Conservation (phyloP, 371 early-diverging fungal species). For the Parasitella parasitica region DNA sequence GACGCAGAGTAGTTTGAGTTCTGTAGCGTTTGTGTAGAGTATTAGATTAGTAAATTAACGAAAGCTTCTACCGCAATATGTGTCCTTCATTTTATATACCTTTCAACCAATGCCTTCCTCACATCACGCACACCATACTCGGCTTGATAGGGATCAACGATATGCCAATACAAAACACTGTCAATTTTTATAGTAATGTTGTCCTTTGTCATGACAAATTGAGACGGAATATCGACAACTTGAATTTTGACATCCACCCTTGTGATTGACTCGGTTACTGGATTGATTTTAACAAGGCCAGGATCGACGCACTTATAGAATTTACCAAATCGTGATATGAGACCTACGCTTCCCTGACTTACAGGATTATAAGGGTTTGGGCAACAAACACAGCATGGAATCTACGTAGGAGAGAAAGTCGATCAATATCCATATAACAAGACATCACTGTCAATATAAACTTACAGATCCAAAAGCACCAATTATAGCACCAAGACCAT, state of each 20-base stretch:
- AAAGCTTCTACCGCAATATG: no score
- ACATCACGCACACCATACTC: constrained; percentile 77
- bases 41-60: background rate
- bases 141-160: constrained; percentile 82
- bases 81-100: no score
- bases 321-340: constrained; percentile 80
- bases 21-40: constrained; percentile 8
- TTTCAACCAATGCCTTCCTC: constrained; percentile 72
- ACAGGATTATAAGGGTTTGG: constrained; percentile 79
- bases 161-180: constrained; percentile 83
- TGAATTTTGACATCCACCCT: constrained; percentile 78
- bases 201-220: constrained; percentile 88
- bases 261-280: constrained; percentile 65
- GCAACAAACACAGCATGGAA: constrained; percentile 54
- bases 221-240: constrained; percentile 70
- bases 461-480: constrained; percentile 52
- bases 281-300: constrained; percentile 77
- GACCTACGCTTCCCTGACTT: constrained; percentile 71
- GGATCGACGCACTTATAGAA: constrained; percentile 91
- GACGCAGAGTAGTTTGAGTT: constrained; percentile 75
- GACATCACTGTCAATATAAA: background rate
- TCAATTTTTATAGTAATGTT: constrained; percentile 84
- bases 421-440: background rate
- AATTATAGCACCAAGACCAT: constrained; percentile 40
- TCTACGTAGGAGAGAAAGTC: constrained; percentile 15